A percentile compares a stretch with the other conserved stretches of the same genome.
These are phyloP conservation scores for Astrothelium macrocarpum DNA, from an alignment of 495 filamentous ascomycete species.

Conservation along the genomic window DNA sequence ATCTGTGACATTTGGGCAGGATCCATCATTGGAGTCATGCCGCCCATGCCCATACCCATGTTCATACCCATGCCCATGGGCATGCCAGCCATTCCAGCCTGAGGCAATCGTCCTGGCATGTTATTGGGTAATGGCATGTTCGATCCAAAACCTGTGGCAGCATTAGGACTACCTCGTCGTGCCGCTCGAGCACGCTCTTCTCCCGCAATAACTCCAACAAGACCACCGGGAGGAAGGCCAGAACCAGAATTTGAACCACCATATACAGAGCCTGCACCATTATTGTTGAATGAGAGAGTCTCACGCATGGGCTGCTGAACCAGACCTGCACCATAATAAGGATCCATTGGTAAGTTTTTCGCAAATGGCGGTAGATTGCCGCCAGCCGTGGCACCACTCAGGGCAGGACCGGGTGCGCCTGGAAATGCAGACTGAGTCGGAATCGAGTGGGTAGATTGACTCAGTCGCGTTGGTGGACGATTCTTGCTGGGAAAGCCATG, in stretches of 20 bases:
- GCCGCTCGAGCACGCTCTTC: conserved; percentile 72
- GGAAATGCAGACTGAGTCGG: conserved; percentile 37
- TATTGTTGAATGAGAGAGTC: conserved; percentile 54
- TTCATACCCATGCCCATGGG: conserved; percentile 42
- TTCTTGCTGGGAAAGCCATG: conserved; percentile 87
- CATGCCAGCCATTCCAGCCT: neutral
- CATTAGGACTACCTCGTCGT: conserved; percentile 69
- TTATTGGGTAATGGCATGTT: conserved; percentile 29
- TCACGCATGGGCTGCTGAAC: conserved; percentile 68
- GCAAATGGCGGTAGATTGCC: conserved; percentile 71
- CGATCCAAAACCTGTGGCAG: conserved; percentile 34
- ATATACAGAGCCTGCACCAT: conserved; percentile 48
- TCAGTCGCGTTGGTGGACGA: conserved; percentile 64
- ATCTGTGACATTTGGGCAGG: conserved; percentile 6
- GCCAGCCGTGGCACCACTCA: conserved; percentile 36
- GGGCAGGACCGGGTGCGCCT: conserved; percentile 28
- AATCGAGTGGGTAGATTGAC: conserved; percentile 26
- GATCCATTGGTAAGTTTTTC: conserved; percentile 74
- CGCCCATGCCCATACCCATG: conserved; percentile 30
- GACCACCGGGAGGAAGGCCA: conserved; percentile 49
- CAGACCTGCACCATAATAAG: conserved; percentile 75
- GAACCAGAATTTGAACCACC: conserved; percentile 28
- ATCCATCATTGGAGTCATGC: conserved; percentile 18
- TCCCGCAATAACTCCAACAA: conserved; percentile 82
- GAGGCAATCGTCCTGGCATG: conserved; percentile 21